phyloP scores from a whole-genome alignment of 164 flowering plant species.

The Paratinospora sagittata region DNA sequence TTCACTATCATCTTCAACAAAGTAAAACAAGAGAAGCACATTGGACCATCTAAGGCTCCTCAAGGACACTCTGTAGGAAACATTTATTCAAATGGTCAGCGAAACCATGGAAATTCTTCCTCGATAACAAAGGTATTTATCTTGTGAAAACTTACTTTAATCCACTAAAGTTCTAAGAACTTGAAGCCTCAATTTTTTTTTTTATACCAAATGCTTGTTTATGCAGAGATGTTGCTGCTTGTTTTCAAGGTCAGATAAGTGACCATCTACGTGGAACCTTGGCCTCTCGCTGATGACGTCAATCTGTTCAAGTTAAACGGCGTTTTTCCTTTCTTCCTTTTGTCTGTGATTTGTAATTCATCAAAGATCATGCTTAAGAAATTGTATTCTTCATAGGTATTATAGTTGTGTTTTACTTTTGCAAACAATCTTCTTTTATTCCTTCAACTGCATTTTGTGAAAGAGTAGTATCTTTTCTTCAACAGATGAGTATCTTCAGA shows the following conservation, averaged over 20 bases:
- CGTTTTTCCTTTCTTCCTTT: neutral
- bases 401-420: no score
- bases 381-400: no score
- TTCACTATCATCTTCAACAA: slow-evolving; percentile 58
- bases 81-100: slow-evolving; percentile 17
- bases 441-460: no score
- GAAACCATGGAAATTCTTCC: slow-evolving; percentile 12
- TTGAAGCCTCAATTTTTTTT: neutral
- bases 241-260: slow-evolving; percentile 3
- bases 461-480: no score
- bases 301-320: neutral
- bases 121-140: slow-evolving; percentile 27
- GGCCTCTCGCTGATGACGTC: neutral
- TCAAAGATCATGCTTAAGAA: no score
- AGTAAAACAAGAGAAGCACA: slow-evolving; percentile 49
- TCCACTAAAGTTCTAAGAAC: neutral
- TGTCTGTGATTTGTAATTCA: neutral
- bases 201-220: neutral
- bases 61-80: slow-evolving; percentile 13
- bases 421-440: no score
- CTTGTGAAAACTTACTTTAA: neutral
- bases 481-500: no score
- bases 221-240: slow-evolving; percentile 20
- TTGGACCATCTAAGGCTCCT: slow-evolving; percentile 26
- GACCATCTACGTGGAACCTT: neutral